These are phyloP conservation scores for Alternaria gansuensis DNA, from an alignment of 2,329 filamentous ascomycete species.

Conservation along the genomic window DNA sequence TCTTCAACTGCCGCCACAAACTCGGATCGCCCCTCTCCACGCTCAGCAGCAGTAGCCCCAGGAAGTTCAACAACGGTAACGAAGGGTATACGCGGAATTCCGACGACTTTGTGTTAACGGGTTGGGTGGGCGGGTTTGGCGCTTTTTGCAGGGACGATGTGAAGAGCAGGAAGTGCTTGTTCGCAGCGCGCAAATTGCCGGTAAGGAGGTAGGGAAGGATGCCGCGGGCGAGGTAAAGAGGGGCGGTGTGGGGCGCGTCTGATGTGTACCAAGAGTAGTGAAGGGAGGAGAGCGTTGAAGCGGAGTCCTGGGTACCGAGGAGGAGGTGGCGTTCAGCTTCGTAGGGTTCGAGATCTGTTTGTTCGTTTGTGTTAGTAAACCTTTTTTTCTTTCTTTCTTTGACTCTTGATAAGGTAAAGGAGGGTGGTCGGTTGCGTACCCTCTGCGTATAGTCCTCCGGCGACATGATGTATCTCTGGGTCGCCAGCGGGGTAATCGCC, in stretches of 20 bases:
- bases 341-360: slow-evolving; percentile 83
- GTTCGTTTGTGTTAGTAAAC: neutral
- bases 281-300: slow-evolving; percentile 79
- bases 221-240: slow-evolving; percentile 83
- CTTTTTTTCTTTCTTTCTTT: too few species aligned
- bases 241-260: slow-evolving; percentile 86
- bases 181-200: slow-evolving; percentile 89
- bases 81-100: slow-evolving; percentile 87
- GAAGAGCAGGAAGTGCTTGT: slow-evolving; percentile 81
- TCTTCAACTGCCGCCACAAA: slow-evolving; percentile 80
- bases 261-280: slow-evolving; percentile 95
- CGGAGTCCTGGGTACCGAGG: slow-evolving; percentile 87
- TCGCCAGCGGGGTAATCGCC: slow-evolving; percentile 91
- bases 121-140: slow-evolving; percentile 75
- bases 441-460: slow-evolving; percentile 86
- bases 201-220: slow-evolving; percentile 90
- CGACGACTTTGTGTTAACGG: slow-evolving; percentile 76
- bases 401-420: neutral
- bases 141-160: slow-evolving; percentile 71
- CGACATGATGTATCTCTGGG: slow-evolving; percentile 92
- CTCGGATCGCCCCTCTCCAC: slow-evolving; percentile 81
- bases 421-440: slow-evolving; percentile 52
- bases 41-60: slow-evolving; percentile 82
- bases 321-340: slow-evolving; percentile 91
- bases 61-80: slow-evolving; percentile 93